Base-by-base conservation (phyloP, 192 early-diverging fungal species). In the Backusella westeae region DNA sequence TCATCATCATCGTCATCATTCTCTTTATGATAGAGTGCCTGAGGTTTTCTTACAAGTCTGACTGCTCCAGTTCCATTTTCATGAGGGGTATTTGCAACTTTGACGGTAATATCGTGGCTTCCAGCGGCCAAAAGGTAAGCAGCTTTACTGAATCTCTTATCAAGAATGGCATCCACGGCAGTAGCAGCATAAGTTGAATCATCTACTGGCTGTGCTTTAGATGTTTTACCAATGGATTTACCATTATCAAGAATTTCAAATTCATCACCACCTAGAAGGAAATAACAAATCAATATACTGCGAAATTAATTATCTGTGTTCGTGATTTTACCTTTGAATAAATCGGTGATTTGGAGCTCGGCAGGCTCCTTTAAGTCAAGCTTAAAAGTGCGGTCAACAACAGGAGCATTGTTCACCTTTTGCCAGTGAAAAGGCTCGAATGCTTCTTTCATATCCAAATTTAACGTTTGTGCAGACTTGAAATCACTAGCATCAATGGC, bases 391-490 rank as follows among this genome's bases (percentile, higher is more conserved):
- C 49, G 23, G 34, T 73, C 72, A 6, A 73, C 72, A 56, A 59
- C 49, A 32, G 49, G n/a, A 19, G 21, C 53, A 35, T 26, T 35
- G 4, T n/a, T 17, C 6, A 32, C 32, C 1, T 23, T 35, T 49
- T 35, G 44, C 72, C 52, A 73, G 72, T 73, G 41, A n/a, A 73
- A 73, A 49, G 72, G 34, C n/a, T 73, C 46, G 6, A 52, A 73
- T 53, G 41, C 9, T 34, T 59, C 52, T 23, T 59, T 59, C 32
- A 36, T 42, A 1, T 53, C 41, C 5, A 73, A 49, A 9, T 44
- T 34, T 15, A 8, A 34, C 8, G 21, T 34, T 36, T 73, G 49
- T 32, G 34, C 26, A 14, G 19, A 4, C 17, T 44, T 53, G 19
- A 73, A 73, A 15, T 56, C 5, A n/a, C 1, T 53, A 53, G 41